phyloP scores from a whole-genome alignment of 2,329 filamentous ascomycete genomes.

The Rhinocladiella mackenziei region DNA sequence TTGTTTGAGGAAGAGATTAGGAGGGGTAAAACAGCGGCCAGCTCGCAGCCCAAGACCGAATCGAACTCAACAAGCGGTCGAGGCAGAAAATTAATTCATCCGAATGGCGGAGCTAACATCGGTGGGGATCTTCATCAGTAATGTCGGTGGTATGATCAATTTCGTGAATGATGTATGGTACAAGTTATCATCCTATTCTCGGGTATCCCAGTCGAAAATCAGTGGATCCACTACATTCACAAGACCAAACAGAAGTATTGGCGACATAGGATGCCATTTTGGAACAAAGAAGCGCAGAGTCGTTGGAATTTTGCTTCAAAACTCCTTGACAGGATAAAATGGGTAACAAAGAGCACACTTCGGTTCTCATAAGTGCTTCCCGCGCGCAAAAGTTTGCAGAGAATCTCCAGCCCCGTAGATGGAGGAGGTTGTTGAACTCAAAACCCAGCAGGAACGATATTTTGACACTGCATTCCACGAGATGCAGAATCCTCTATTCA shows the following conservation, averaged over 20 bases:
- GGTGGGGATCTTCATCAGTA: constrained; percentile 81
- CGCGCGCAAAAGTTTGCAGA: constrained; percentile 80
- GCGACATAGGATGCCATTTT: constrained; percentile 27
- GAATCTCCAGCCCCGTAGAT: constrained; percentile 72
- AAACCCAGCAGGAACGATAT: constrained; percentile 74
- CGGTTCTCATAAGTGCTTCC: constrained; percentile 53
- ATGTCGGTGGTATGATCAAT: constrained; percentile 64
- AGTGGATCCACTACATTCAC: constrained; percentile 52
- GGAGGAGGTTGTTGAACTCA: constrained; percentile 76
- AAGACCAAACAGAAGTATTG: constrained; percentile 46
- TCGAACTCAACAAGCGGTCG: constrained; percentile 60
- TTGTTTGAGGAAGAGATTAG: constrained; percentile 79
- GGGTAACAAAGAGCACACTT: constrained; percentile 50
- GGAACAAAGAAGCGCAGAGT: constrained; percentile 33
- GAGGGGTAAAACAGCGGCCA: constrained; percentile 69
- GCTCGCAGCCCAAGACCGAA: constrained; percentile 69
- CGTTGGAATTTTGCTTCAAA: constrained; percentile 53
- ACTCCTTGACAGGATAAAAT: constrained; percentile 50
- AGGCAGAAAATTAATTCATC: constrained; percentile 72
- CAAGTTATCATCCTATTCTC: constrained; percentile 36
- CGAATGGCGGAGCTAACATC: constrained; percentile 81
- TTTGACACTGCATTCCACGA: constrained; percentile 66
- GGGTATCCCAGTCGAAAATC: constrained; percentile 21
- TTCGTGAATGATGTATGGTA: constrained; percentile 78
- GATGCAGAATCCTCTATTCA: constrained; percentile 55